These are phyloP conservation scores for Spiraea crenata DNA, from an alignment of 331 rosid species.

Conservation along the genomic window DNA sequence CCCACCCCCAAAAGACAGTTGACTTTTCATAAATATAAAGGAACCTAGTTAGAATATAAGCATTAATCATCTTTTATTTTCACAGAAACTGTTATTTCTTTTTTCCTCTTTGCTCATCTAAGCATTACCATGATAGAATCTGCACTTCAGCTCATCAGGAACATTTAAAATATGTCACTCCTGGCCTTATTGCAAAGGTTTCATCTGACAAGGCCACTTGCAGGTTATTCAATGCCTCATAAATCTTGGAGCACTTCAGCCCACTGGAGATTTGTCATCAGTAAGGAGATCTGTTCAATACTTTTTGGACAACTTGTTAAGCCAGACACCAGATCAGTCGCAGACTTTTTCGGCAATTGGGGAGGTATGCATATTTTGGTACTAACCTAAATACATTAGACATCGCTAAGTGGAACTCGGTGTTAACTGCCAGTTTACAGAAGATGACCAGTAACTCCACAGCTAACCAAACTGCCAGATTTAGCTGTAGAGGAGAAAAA, in stretches of 20 bases:
- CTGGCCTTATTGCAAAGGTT: slow-evolving; percentile 2
- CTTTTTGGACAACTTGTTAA: slow-evolving; percentile 77
- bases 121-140: not conserved
- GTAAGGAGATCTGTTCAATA: slow-evolving; percentile 89
- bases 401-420: not conserved
- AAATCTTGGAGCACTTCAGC: slow-evolving; percentile 93
- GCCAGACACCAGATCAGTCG: slow-evolving; percentile 75
- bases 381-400: not conserved
- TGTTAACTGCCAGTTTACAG: not conserved
- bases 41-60: not conserved
- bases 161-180: not conserved
- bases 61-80: too few relatives aligned
- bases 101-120: not conserved
- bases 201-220: slow-evolving; percentile 30
- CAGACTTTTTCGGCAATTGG: slow-evolving; percentile 86
- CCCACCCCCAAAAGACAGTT: not conserved
- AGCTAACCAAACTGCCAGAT: not conserved
- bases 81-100: not conserved
- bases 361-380: slow-evolving; percentile 51
- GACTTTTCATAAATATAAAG: not conserved
- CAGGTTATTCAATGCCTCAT: slow-evolving; percentile 87
- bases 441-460: not conserved
- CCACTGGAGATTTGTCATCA: slow-evolving; percentile 84
- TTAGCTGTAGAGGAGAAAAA: slow-evolving; percentile 3
- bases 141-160: slow-evolving; percentile 3